Percentiles rank a stretch among this genome's conserved stretches.
phyloP scores from a whole-genome alignment of 2,329 filamentous ascomycete genomes.

The Aurifilum marmelostoma region DNA sequence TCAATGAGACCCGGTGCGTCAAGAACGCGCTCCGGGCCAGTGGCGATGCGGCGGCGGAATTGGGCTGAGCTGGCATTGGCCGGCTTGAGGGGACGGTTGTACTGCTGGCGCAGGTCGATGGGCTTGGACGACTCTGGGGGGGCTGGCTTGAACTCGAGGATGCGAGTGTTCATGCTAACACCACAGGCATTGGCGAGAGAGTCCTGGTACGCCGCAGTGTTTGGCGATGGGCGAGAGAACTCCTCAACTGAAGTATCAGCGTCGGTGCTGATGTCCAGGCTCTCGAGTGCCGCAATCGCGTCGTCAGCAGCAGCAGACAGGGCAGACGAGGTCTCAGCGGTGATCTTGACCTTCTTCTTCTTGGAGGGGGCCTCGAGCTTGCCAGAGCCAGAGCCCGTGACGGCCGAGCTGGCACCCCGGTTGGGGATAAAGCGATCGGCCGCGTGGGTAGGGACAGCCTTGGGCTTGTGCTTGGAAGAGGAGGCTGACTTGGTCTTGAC shows the following conservation, averaged over 20 bases:
- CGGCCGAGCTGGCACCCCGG: slow-evolving; percentile 84
- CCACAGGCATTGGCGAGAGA: slow-evolving; percentile 89
- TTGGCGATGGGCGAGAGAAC: slow-evolving; percentile 80
- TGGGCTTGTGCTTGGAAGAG: slow-evolving; percentile 58
- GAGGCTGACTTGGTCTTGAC: slow-evolving; percentile 51
- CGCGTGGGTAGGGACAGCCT: slow-evolving; percentile 79
- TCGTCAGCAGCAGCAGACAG: slow-evolving; percentile 82
- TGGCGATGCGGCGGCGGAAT: slow-evolving; percentile 88
- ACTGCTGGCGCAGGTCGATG: slow-evolving; percentile 95
- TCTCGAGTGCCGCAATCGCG: slow-evolving; percentile 76
- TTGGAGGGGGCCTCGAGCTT: slow-evolving; percentile 78
- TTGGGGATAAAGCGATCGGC: slow-evolving; percentile 97
- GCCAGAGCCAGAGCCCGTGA: slow-evolving; percentile 77
- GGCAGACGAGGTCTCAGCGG: slow-evolving; percentile 71
- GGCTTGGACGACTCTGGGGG: slow-evolving; percentile 98
- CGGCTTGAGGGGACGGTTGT: slow-evolving; percentile 92
- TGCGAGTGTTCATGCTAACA: slow-evolving; percentile 90
- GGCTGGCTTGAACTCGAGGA: slow-evolving; percentile 97
- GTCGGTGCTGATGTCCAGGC: slow-evolving; percentile 74
- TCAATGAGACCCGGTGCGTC: slow-evolving; percentile 95
- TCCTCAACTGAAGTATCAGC: slow-evolving; percentile 56
- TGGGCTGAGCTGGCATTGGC: slow-evolving; percentile 75
- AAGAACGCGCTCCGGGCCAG: slow-evolving; percentile 91
- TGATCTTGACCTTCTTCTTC: slow-evolving; percentile 72
- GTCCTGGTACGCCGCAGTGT: slow-evolving; percentile 88